Conservation (phyloP, 1,284 basidiomycete species). For the Ustilago sp. region DNA sequence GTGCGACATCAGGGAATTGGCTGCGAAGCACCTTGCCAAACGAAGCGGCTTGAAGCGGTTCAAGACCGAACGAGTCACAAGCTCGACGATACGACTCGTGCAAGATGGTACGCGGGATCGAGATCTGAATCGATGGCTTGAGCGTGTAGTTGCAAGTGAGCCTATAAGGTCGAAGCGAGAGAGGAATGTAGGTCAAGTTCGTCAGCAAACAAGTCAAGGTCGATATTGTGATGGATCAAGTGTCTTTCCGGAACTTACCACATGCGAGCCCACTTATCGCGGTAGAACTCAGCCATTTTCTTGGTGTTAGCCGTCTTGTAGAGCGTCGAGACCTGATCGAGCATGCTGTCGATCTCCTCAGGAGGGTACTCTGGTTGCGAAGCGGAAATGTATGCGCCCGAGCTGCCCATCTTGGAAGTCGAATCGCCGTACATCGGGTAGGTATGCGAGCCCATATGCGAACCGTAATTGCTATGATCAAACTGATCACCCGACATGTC, state of each 20-base stretch:
- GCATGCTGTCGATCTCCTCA: slow-evolving; percentile 48
- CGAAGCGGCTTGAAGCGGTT: slow-evolving; percentile 51
- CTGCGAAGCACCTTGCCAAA: slow-evolving; percentile 56
- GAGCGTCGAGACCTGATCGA: slow-evolving; percentile 44
- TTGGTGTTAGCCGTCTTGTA: slow-evolving; percentile 56
- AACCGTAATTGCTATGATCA: slow-evolving; percentile 23
- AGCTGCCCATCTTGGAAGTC: slow-evolving; percentile 22
- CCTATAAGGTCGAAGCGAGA: slow-evolving; percentile 6
- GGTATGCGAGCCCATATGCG: slow-evolving; percentile 26
- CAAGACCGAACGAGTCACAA: slow-evolving; percentile 46
- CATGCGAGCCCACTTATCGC: slow-evolving; percentile 56
- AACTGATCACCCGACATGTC: slow-evolving; percentile 39
- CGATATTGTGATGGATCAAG: not conserved
- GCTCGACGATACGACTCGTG: slow-evolving; percentile 55
- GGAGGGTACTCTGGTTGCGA: slow-evolving; percentile 36
- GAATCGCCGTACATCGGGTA: slow-evolving; percentile 27
- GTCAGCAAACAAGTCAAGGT: not conserved
- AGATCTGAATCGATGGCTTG: slow-evolving; percentile 56
- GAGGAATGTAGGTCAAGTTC: not conserved
- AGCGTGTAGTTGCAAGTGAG: slow-evolving; percentile 54
- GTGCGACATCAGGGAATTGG: slow-evolving; percentile 50
- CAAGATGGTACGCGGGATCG: slow-evolving; percentile 51
- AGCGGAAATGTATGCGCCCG: slow-evolving; percentile 20
- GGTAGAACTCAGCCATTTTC: slow-evolving; percentile 56
- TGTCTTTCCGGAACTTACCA: slow-evolving; percentile 28